Percentiles rank a stretch among this genome's conserved stretches.
These are phyloP conservation scores for Dactylellina haptotyla DNA, from an alignment of 2,329 filamentous ascomycete genomes.

Conservation along the genomic window DNA sequence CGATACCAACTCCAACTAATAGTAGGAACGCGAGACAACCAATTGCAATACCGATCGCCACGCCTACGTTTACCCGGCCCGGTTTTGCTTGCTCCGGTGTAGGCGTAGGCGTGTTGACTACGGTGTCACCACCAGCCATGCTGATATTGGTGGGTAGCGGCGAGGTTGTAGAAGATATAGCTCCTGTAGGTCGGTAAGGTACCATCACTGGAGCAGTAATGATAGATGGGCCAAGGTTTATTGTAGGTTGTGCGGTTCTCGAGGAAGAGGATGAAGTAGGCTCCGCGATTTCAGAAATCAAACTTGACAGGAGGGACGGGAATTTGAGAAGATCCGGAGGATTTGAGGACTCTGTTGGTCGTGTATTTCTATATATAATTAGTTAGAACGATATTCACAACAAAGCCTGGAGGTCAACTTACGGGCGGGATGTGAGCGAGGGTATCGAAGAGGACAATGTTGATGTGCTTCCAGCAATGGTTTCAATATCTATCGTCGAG, in stretches of 20 bases:
- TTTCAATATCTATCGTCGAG: slow-evolving; percentile 8
- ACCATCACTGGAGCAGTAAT: background rate
- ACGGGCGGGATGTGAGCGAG: background rate
- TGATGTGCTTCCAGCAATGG: background rate
- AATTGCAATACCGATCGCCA: slow-evolving; percentile 13
- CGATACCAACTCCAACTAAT: slow-evolving; percentile 17
- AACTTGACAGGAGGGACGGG: background rate
- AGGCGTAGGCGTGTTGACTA: background rate
- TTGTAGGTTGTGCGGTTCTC: background rate
- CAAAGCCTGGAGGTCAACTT: background rate
- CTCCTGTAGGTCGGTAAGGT: background rate
- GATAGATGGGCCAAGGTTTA: background rate
- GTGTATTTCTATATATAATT: slow-evolving; percentile 10
- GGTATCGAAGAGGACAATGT: background rate
- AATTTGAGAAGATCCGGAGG: background rate
- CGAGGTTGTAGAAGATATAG: background rate
- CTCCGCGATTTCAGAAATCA: background rate
- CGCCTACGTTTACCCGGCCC: background rate
- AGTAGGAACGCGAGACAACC: background rate
- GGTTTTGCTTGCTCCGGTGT: background rate
- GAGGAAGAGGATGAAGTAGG: background rate
- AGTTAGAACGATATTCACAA: background rate
- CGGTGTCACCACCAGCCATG: background rate
- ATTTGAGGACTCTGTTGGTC: slow-evolving; percentile 3
- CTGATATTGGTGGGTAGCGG: background rate